Evolutionary conservation across 169 alveolate species (phyloP), one percentile per base, ranked within the genome.

Genomic region (Plasmodium fragile): DNA sequence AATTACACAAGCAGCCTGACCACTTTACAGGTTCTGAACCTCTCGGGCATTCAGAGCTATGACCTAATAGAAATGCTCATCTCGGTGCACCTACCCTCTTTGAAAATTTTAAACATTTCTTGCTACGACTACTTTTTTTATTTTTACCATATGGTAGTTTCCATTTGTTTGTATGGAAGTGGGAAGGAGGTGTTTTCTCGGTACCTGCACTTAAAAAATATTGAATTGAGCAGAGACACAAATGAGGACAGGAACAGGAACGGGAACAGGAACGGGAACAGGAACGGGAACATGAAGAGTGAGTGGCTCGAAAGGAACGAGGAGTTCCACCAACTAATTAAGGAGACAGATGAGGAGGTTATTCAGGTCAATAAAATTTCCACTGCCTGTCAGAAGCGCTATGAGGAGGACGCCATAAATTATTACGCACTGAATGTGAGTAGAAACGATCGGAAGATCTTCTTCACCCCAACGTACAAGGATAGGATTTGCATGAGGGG

Each of bases 51-150:
- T 25, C 92, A 84, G 25, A 84, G 79, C 59, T 84, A 72, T 65
- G 92, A 84, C 41, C 8, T 84, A 59, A 84, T 84, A 72, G 83
- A 84, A 39, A 84, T 84, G 92, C 59, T 84, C 43, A 84, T 84
- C 59, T 18, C 92, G 39, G 41, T 84, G 79, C 34, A 71, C 0
- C 18, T 72, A 22, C 92, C 92, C 4, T 36, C 25, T 16, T 53
- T 84, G 16, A 72, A 84, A 5, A 72, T 78, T 18, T 39, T 84
- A 73, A 84, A 84, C 79, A 84, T 84, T 5, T 84, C 80, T 6
- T 84, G 84, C 41, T 84, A 84, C 77, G 92, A 84, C 55, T 84
- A 84, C 39, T 84, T 84, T 41, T 84, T 84, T 52, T 84, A 84
- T 84, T 84, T 84, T 25, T 84, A 84, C 73, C 73, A 84, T 28